Percentiles rank a stretch among this genome's conserved stretches.
Evolutionary conservation across 495 filamentous ascomycete species (phyloP).

Genomic region (Aspergillus heteromorphus): DNA sequence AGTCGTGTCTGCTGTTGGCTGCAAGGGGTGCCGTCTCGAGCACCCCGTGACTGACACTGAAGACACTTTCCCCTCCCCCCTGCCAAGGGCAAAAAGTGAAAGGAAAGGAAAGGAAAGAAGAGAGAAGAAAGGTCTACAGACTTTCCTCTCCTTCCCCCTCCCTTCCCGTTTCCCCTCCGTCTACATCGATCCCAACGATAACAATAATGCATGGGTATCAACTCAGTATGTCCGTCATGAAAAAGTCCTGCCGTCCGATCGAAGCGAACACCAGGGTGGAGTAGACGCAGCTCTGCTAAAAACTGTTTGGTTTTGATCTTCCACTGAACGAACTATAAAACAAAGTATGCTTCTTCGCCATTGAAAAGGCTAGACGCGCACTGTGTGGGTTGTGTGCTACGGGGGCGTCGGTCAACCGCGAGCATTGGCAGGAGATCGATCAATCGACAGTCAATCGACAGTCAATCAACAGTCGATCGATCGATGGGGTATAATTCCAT

Average conservation of each 20-base stretch:
- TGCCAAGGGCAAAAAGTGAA: too few species aligned
- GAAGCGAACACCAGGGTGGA: constrained; percentile 46
- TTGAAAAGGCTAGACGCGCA: constrained; percentile 38
- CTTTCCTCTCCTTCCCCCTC: too few species aligned
- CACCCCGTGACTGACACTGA: neutral
- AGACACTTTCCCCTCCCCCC: neutral
- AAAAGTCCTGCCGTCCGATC: constrained; percentile 48
- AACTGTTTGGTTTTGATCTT: constrained; percentile 51
- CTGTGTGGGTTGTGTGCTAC: constrained; percentile 32
- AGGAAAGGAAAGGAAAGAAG: too few species aligned
- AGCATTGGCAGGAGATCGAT: neutral
- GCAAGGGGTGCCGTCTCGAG: neutral
- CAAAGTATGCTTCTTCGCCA: constrained; percentile 39
- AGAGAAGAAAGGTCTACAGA: too few species aligned
- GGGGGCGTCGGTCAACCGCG: neutral
- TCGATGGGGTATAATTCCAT: too few species aligned
- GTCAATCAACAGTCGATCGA: too few species aligned
- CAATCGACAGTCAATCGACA: too few species aligned
- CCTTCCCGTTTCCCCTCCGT: too few species aligned
- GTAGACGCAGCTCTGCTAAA: constrained; percentile 54
- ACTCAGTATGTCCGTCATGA: constrained; percentile 44
- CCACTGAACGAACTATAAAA: constrained; percentile 49
- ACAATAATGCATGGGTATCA: neutral
- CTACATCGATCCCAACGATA: neutral
- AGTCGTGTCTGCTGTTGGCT: neutral